These are phyloP conservation scores for Penicillium malachiteum DNA, from an alignment of 495 filamentous ascomycete genomes.

Conservation along the genomic window DNA sequence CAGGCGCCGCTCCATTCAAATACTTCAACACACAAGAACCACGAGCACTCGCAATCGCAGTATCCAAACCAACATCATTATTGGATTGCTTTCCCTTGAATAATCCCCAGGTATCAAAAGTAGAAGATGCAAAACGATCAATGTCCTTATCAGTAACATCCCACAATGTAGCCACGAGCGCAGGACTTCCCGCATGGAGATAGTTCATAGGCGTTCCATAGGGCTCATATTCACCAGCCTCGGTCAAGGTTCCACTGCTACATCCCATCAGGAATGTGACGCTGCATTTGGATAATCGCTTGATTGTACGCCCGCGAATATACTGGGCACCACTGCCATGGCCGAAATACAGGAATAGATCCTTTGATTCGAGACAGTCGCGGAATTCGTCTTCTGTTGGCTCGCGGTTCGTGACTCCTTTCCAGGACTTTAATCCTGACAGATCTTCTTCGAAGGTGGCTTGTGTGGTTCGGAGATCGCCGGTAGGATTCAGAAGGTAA, in stretches of 20 bases:
- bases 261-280: constrained; percentile 93
- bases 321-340: constrained; percentile 96
- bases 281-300: constrained; percentile 71
- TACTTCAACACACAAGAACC: constrained; percentile 79
- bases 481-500: constrained; percentile 84
- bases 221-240: constrained; percentile 84
- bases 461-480: constrained; percentile 79
- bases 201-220: constrained; percentile 89
- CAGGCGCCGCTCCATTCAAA: constrained; percentile 87
- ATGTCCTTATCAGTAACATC: constrained; percentile 97
- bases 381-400: constrained; percentile 80
- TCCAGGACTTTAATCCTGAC: constrained; percentile 58
- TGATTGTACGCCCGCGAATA: constrained; percentile 76
- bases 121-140: constrained; percentile 76
- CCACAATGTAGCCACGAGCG: constrained; percentile 89
- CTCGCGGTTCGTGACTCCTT: constrained; percentile 58
- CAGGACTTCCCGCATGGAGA: constrained; percentile 78
- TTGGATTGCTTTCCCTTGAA: constrained; percentile 33
- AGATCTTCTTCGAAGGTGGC: constrained; percentile 65
- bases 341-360: constrained; percentile 87
- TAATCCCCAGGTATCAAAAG: constrained; percentile 85
- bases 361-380: constrained; percentile 53
- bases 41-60: constrained; percentile 74
- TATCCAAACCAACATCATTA: constrained; percentile 55
- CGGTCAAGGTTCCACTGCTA: constrained; percentile 70